These are phyloP conservation scores for Yamadazyma insecticola DNA, from an alignment of 805 yeast species.

Conservation along the genomic window DNA sequence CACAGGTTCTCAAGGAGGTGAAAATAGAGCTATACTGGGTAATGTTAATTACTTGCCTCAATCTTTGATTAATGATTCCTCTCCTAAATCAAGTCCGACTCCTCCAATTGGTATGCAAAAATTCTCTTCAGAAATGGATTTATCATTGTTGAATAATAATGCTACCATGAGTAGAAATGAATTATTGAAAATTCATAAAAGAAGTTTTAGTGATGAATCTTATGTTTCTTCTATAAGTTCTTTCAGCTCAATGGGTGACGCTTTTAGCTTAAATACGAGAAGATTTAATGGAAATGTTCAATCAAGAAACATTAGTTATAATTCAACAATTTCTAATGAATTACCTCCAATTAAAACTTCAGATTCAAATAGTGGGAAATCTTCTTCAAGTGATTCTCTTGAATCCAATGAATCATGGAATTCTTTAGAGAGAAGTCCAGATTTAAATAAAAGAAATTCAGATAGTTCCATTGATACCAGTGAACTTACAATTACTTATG, in stretches of 20 bases:
- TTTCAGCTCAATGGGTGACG: conserved; percentile 31
- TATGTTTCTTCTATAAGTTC: conserved; percentile 34
- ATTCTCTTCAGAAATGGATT: no score
- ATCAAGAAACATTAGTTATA: conserved; percentile 4
- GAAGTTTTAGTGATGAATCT: conserved; percentile 37
- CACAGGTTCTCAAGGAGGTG: not conserved
- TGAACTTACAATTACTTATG: conserved; percentile 1
- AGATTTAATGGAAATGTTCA: not conserved
- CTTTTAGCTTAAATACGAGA: conserved; percentile 15
- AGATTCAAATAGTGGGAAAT: not conserved
- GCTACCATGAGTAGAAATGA: no score
- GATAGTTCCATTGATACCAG: conserved; percentile 2
- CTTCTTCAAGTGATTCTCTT: conserved; percentile 5
- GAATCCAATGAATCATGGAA: conserved; percentile 19
- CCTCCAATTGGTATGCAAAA: no score
- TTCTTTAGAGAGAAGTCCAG: conserved; percentile 20
- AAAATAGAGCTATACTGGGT: no score
- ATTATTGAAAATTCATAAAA: conserved; percentile 13
- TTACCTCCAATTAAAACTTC: no score
- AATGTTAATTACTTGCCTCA: no score
- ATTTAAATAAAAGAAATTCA: conserved; percentile 5
- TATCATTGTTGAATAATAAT: no score
- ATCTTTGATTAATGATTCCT: no score
- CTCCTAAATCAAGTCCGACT: no score
- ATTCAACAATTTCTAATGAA: conserved; percentile 2